A percentile compares a stretch with the other conserved stretches of the same genome.
Evolutionary conservation across 2,329 filamentous ascomycete species (phyloP).

Genomic region (Neopestalotiopsis sp.): DNA sequence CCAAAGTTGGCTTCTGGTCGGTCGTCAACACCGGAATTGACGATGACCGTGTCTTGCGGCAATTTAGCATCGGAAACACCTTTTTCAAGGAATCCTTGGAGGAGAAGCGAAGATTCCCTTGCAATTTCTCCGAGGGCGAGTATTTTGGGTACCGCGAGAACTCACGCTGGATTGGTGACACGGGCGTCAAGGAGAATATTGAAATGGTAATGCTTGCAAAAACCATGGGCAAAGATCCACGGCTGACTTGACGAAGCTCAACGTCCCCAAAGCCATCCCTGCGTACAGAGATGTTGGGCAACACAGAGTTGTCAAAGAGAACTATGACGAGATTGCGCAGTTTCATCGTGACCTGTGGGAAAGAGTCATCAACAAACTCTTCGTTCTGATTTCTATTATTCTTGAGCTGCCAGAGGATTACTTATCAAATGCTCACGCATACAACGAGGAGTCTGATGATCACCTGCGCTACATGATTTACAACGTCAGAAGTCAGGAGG

Average conservation of each 20-base stretch:
- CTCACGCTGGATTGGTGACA: constrained; percentile 40
- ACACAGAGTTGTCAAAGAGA: constrained; percentile 30
- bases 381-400: constrained; percentile 53
- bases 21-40: constrained; percentile 31
- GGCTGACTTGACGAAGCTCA: constrained; percentile 42
- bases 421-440: constrained; percentile 31
- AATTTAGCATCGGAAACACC: constrained; percentile 30
- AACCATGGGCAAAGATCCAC: constrained; percentile 2
- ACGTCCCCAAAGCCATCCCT: constrained; percentile 33
- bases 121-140: constrained; percentile 35
- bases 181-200: constrained; percentile 52
- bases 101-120: constrained; percentile 31
- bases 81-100: constrained; percentile 30
- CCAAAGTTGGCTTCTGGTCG: constrained; percentile 53
- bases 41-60: constrained; percentile 30
- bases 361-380: constrained; percentile 51
- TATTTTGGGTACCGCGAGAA: constrained; percentile 42
- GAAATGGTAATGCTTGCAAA: constrained; percentile 46
- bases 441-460: constrained; percentile 33
- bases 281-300: constrained; percentile 40
- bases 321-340: constrained; percentile 32
- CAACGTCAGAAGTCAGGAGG: constrained; percentile 30
- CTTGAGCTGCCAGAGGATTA: constrained; percentile 35
- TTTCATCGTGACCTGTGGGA: constrained; percentile 31
- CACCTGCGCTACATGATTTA: constrained; percentile 37